Percentiles rank a stretch among this genome's conserved stretches.
Conservation (phyloP, 176 grass and related monocot genomes). For the Rhynchospora breviuscula region DNA sequence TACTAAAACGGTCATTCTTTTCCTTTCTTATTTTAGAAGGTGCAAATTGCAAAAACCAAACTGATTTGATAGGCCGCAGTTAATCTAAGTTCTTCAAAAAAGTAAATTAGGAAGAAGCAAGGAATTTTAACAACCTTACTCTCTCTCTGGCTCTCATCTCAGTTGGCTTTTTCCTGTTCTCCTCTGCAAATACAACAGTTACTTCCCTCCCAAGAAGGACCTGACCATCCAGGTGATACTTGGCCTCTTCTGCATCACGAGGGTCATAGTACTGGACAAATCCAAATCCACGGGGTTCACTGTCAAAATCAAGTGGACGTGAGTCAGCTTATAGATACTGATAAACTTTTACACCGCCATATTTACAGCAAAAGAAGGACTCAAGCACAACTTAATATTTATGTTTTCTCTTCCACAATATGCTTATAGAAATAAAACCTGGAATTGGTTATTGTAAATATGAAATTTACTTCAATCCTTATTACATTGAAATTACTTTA, state of each 20-base stretch:
- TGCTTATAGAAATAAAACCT: neutral
- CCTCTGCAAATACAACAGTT: slow-evolving; percentile 86
- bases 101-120: neutral
- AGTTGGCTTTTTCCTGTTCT: slow-evolving; percentile 78
- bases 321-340: neutral
- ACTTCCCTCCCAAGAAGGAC: slow-evolving; percentile 72
- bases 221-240: slow-evolving; percentile 86
- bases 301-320: slow-evolving; percentile 20
- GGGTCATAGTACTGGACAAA: slow-evolving; percentile 82
- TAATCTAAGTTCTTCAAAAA: neutral
- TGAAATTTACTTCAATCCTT: neutral
- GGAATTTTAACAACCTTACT: slow-evolving; percentile 33
- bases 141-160: slow-evolving; percentile 67
- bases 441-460: neutral
- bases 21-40: neutral
- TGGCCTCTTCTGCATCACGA: slow-evolving; percentile 80
- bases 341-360: neutral
- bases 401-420: neutral
- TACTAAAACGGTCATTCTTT: neutral
- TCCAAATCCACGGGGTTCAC: slow-evolving; percentile 78
- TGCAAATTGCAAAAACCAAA: neutral
- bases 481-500: neutral
- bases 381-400: neutral
- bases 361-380: neutral
- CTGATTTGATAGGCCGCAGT: neutral